phyloP scores from a whole-genome alignment of 495 filamentous ascomycete species.

The Trichoderma reesei region DNA sequence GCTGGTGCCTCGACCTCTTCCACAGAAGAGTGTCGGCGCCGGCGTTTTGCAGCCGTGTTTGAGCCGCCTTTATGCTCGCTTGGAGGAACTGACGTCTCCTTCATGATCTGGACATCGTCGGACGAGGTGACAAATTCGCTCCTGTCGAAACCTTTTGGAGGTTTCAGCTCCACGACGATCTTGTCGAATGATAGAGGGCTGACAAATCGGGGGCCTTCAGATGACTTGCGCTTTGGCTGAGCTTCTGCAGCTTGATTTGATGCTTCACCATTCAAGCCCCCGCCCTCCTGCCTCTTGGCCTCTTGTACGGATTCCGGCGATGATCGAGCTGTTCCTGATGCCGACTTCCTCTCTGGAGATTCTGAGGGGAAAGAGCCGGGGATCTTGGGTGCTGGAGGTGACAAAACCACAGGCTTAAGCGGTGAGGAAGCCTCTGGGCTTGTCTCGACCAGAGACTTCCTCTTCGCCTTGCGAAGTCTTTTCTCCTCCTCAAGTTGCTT shows the following conservation, averaged over 20 bases:
- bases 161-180: background rate
- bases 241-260: background rate
- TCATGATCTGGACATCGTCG: background rate
- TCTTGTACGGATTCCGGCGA: background rate
- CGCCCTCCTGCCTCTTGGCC: background rate
- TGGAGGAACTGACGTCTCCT: background rate
- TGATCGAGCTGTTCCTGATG: background rate
- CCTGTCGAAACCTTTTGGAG: background rate
- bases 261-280: background rate
- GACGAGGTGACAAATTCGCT: background rate
- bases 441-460: background rate
- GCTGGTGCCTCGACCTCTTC: background rate
- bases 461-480: constrained; percentile 1
- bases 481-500: constrained; percentile 17
- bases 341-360: background rate
- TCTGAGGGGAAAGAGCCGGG: background rate
- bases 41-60: background rate
- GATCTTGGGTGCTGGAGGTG: background rate
- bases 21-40: background rate
- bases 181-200: background rate
- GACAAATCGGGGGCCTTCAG: background rate
- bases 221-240: background rate
- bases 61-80: background rate
- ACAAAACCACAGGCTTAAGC: background rate
- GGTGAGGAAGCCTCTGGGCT: background rate